Evolutionary conservation across 768 basidiomycete genomes (phyloP), one percentile per base, ranked within the genome.

Genomic region (Mycena floridula): DNA sequence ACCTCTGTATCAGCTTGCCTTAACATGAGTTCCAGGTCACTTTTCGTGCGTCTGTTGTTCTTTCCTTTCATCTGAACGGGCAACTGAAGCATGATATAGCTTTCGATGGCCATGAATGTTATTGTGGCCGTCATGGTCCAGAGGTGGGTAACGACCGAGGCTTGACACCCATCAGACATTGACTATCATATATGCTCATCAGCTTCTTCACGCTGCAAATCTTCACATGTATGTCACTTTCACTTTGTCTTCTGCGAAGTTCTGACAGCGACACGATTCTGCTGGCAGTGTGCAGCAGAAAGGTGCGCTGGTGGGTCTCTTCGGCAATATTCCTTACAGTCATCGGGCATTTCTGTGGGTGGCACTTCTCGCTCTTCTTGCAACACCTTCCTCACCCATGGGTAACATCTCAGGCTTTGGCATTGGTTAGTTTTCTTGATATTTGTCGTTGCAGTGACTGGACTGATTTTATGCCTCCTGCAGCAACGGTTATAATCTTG

Each of bases 201-300:
- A 69, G 66, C 28, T 69, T 60, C 45, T 69, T 69, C 40, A 55
- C 61, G 3, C 20, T 54, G 28, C 59, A 60, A 27, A 65, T 69
- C 22, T 60, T 47, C 51, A 28, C 46, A 64, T 67, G 50, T 5
- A 64, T 49, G 3, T 3, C 18, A n/a, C n/a, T n/a, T n/a, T n/a
- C n/a, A n/a, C 22, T 15, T n/a, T 25, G 21, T 15, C 25, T 23
- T 35, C 7, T n/a, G 20, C 27, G 0, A 27, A 38, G 13, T 21
- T 28, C 20, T 16, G 32, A 43, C 28, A n/a, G 8, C 50, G 24
- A 20, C 22, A 20, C 16, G 39, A 9, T 3, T 35, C 44, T 15
- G 22, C 30, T n/a, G n/a, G n/a, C 39, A 70, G 69, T 72, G 15
- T 61, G 64, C 35, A 49, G 50, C n/a, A 43, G 48, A 1, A 56